Conservation (phyloP, 495 filamentous ascomycete genomes). For the Xylaria flabelliformis region DNA sequence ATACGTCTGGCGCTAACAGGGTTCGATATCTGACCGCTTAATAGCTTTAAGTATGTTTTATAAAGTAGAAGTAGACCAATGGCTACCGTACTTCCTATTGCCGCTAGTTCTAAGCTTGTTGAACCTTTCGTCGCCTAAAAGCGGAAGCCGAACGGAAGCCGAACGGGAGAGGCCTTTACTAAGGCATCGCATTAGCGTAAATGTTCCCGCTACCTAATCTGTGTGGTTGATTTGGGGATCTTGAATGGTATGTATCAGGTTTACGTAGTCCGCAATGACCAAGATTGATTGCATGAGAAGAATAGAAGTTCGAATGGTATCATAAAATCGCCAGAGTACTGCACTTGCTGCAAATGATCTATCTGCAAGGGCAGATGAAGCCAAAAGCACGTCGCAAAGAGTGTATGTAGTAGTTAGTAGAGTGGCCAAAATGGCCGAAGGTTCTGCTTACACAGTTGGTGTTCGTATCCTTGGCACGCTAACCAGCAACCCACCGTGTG, state of each 20-base stretch:
- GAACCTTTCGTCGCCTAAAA: not conserved
- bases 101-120: constrained; percentile 4
- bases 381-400: too few relatives aligned
- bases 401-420: too few relatives aligned
- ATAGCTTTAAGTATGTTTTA: not conserved
- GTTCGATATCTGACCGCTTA: not conserved
- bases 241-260: not conserved
- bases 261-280: not conserved
- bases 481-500: too few relatives aligned
- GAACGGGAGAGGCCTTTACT: not conserved
- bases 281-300: not conserved
- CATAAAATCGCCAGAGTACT: not conserved
- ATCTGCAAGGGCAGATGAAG: too few relatives aligned
- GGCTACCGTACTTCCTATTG: not conserved
- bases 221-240: too few relatives aligned
- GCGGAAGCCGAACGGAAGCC: not conserved
- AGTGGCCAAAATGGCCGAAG: too few relatives aligned
- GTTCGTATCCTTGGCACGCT: too few relatives aligned
- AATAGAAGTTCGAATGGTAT: not conserved
- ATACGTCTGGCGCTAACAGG: too few relatives aligned
- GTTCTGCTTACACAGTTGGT: too few relatives aligned
- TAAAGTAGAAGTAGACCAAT: too few relatives aligned
- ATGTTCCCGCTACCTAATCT: not conserved
- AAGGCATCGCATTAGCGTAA: not conserved
- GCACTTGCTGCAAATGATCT: too few relatives aligned